Base-by-base conservation (phyloP, 176 grass and related monocot species). In the Poa annua region DNA sequence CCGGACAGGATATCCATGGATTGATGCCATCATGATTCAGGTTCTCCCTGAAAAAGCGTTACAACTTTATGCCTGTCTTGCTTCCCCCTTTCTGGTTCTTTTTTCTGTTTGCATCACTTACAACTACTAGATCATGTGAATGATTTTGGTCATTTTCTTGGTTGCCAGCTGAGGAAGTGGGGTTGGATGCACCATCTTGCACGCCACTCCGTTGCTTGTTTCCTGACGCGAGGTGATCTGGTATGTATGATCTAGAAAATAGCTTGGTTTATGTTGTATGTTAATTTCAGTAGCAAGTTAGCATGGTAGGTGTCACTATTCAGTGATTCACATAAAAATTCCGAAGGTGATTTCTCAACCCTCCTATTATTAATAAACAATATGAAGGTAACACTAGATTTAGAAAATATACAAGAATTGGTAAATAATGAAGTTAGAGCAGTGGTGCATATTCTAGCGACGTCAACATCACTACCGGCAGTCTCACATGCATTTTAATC, bases 141-240 rank as follows among this genome's bases (percentile, higher is more conserved):
- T 32, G 12, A 24, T 66, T 15, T 61, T 82, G 56, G 35, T 49
- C 21, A 9, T 78, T 50, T 67, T 34, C 3, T 73, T 53, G 6
- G 70, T 36, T 86, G 21, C 17, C 71, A 98, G 93, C 85, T 92
- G 22, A 96, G 87, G 75, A 93, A 85, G 67, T 98, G 91, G 89
- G 96, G 96, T 42, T 98, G 96, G 93, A 90, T 95, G 86, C 96
- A 98, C 83, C 96, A 98, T 86, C 89, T 98, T 66, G 96, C 96
- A 80, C 92, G 93, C 26, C 93, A 98, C 91, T 95, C 89, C 15
- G 93, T 98, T 83, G 96, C 96, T 71, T 98, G 96, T 87, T 98
- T 98, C 55, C 66, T 98, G 51, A 96, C 96, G 5, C 89, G 96
- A 16, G 91, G 96, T 71, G 91, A 96, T 86, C 44, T 98, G 89